A percentile compares a stretch with the other conserved stretches of the same genome.
These are phyloP conservation scores for Fistulinella cinereoalba DNA, from an alignment of 1,284 basidiomycete genomes.

Conservation along the genomic window DNA sequence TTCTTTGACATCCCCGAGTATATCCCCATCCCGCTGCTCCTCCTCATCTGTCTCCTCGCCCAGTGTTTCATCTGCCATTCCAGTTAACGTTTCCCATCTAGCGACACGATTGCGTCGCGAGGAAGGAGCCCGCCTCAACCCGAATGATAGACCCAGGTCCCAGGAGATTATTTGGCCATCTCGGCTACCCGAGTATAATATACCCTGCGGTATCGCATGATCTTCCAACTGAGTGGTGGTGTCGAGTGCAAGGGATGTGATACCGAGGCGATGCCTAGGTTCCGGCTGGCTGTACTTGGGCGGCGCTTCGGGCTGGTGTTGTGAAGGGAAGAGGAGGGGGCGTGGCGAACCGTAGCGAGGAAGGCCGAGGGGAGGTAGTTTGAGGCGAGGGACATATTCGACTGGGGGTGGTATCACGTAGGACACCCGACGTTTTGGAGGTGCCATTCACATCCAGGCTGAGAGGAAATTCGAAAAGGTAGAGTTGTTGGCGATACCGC, in stretches of 20 bases:
- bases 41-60: constrained; percentile 62
- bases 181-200: constrained; percentile 89
- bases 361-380: constrained; percentile 64
- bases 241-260: constrained; percentile 85
- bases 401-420: constrained; percentile 81
- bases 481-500: background rate
- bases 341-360: constrained; percentile 60
- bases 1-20: constrained; percentile 66
- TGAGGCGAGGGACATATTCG: constrained; percentile 61
- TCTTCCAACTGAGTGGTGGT: constrained; percentile 73
- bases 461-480: background rate
- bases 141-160: constrained; percentile 80
- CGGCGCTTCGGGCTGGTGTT: constrained; percentile 18
- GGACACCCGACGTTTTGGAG: constrained; percentile 62
- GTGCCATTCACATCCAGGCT: constrained; percentile 38
- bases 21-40: constrained; percentile 62
- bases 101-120: constrained; percentile 30
- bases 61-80: constrained; percentile 70
- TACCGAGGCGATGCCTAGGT: constrained; percentile 84
- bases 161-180: constrained; percentile 92
- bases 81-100: constrained; percentile 75
- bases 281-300: constrained; percentile 54
- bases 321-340: constrained; percentile 58
- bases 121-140: constrained; percentile 33
- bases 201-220: constrained; percentile 70